Percentiles rank a stretch among this genome's conserved stretches.
Evolutionary conservation across 1,284 basidiomycete genomes (phyloP).

Genomic region (Puccinia horiana): DNA sequence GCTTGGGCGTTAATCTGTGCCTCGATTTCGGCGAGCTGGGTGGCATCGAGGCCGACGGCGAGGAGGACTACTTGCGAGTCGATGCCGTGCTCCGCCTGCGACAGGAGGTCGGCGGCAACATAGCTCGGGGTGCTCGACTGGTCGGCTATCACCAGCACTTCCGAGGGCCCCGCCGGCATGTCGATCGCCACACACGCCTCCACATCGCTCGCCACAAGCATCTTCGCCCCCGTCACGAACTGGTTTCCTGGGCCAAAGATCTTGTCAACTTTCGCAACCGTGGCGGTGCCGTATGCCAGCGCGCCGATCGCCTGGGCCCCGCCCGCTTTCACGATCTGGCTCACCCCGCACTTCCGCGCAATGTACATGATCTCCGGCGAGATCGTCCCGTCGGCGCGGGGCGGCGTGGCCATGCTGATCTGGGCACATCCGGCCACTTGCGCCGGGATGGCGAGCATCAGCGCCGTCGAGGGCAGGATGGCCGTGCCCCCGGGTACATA

Average conservation of each 20-base stretch:
- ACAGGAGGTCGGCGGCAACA: constrained; percentile 92
- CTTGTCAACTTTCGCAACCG: constrained; percentile 96
- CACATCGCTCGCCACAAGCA: constrained; percentile 92
- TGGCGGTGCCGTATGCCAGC: constrained; percentile 91
- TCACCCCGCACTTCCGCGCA: constrained; percentile 81
- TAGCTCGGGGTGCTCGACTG: constrained; percentile 79
- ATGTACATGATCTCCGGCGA: constrained; percentile 95
- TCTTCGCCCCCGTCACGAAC: constrained; percentile 71
- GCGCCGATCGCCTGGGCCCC: constrained; percentile 97
- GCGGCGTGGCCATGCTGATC: constrained; percentile 92
- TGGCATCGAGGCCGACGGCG: constrained; percentile 69
- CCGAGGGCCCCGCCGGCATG: constrained; percentile 98
- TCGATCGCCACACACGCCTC: constrained; percentile 95
- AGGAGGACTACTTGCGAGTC: constrained; percentile 98
- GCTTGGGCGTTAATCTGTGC: constrained; percentile 85
- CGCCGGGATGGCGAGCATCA: constrained; percentile 97
- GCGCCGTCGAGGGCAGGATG: constrained; percentile 89
- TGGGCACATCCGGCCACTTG: constrained; percentile 94
- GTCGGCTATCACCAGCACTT: constrained; percentile 93
- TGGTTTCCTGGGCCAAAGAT: constrained; percentile 94
- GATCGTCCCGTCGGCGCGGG: constrained; percentile 82
- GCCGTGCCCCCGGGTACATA: constrained; percentile 98
- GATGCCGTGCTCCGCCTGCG: constrained; percentile 93
- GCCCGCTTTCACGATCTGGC: constrained; percentile 85
- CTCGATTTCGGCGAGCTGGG: constrained; percentile 74